Evolutionary conservation across 225 moss, liverwort and hornwort genomes (phyloP), one percentile per base, ranked within the genome.

Genomic region (Climacium dendroides): DNA sequence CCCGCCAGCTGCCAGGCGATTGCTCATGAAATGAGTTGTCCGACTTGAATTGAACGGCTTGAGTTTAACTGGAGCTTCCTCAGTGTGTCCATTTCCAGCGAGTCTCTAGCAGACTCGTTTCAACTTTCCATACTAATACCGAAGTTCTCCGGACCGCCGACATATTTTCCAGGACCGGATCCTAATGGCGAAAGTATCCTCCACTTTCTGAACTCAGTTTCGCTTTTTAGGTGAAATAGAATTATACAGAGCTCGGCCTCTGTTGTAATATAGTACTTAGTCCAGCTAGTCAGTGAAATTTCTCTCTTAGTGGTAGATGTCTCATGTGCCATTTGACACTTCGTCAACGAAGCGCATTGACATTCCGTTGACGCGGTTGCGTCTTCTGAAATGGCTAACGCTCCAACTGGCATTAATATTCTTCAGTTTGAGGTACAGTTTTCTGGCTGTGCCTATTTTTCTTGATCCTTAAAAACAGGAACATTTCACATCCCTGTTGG

Each of bases 1-100:
- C 83, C 96, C 97, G 43, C 97, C 98, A 76, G 92, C 93, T 84
- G 86, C 84, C 43, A 87, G 87, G 50, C 89, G 94, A 69, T 79
- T 91, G 66, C 85, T 94, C 43, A 89, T 93, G 85, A 78, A 90
- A 76, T 87, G 82, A 76, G 39, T 83, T n/a, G 34, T 78, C 80
- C 48, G 87, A 87, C 29, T 67, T 87, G 58, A 73, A 82, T 48
- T 87, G 78, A 91, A 78, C 50, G 66, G 83, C 69, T 78, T 39
- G 53, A 88, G 70, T 72, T 30, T 39, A 78, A 53, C 26, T 76
- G 76, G 86, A 87, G 71, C 63, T 90, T 84, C 86, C 92, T 90
- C 86, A 54, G 37, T 62, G 43, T 85, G 79, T 84, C 80, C 84
- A 88, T 41, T 89, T 53, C 32, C 59, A 82, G 39, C 66, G 88